A percentile compares a stretch with the other conserved stretches of the same genome.
Conservation (phyloP, 2,329 filamentous ascomycete species). For the Sordariomycetes sp. region DNA sequence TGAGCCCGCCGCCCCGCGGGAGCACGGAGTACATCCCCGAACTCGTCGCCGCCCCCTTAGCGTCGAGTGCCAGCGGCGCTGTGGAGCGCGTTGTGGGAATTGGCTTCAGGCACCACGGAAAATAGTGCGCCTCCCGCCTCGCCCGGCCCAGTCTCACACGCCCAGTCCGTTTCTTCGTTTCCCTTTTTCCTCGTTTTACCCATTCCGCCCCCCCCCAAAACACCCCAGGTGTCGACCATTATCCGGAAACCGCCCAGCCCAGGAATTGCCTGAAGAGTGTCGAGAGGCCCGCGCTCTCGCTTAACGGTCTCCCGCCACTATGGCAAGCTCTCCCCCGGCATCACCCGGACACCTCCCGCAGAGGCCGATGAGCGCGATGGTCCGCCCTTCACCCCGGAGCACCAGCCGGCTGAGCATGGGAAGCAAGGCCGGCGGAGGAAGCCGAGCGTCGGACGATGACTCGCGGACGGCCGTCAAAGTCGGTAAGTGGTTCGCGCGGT, state of each 20-base stretch:
- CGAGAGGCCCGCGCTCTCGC: not conserved
- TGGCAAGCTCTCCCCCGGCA: conserved; percentile 60
- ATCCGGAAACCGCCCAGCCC: not conserved
- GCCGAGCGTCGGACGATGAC: conserved; percentile 82
- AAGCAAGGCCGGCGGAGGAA: conserved; percentile 65
- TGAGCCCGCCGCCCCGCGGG: not conserved
- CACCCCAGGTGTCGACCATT: not conserved
- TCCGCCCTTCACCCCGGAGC: conserved; percentile 62
- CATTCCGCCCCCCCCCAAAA: not conserved
- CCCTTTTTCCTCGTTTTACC: not conserved
- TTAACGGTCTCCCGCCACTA: conserved; percentile 20
- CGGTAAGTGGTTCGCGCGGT: conserved; percentile 39
- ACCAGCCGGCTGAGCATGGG: conserved; percentile 78
- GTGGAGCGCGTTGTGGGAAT: not conserved
- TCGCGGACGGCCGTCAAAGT: conserved; percentile 89
- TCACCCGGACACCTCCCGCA: conserved; percentile 49
- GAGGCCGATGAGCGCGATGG: conserved; percentile 73
- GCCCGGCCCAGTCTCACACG: not conserved
- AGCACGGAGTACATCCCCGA: not conserved
- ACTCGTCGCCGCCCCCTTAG: not conserved
- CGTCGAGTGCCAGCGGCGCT: not conserved
- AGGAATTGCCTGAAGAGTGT: not conserved
- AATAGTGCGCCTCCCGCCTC: not conserved
- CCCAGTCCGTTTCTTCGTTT: not conserved
- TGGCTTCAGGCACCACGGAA: not conserved